Evolutionary conservation across 441 rosid species (phyloP), one percentile per base, ranked within the genome.

Genomic region (Codiaeum variegatum): DNA sequence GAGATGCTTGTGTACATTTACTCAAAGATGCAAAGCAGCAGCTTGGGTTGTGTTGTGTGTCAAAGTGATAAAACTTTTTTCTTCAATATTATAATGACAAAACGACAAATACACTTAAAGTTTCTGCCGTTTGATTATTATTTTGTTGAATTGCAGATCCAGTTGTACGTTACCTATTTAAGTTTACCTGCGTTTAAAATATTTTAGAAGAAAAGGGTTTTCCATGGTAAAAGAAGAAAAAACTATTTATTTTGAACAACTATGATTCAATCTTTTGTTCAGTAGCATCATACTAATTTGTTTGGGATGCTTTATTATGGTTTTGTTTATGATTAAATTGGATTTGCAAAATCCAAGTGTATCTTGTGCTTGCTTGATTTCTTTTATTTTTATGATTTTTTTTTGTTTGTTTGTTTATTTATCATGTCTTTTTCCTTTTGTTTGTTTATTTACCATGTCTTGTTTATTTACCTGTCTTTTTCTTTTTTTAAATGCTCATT

Each of bases 21-120:
- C 73, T 56, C 51, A 15, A 71, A 62, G 38, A 51, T 44, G 28
- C 29, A 31, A 42, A 66, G 67, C 44, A 8, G 44, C 12, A n/a
- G n/a, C n/a, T n/a, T n/a, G n/a, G n/a, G n/a, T n/a, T n/a, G n/a
- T n/a, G n/a, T 9, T 40, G 13, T 9, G 44, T 46, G 24, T 16
- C 66, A 47, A 40, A 70, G 51, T 59, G 47, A 76, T 42, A 42
- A 11, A 40, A 40, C 44, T 51, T 46, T 66, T 29, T 4, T 31
- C 65, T 16, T 36, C 54, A n/a, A 9, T 70, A 67, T 24, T 34
- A 29, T 15, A 23, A 36, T 29, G 54, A 72, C 49, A 56, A 71
- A 26, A 52, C 56, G 63, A 36, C 69, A 72, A 72, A n/a, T 7
- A 62, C n/a, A 10, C 49, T 63, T 38, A 5, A 63, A 63, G 19